Evolutionary conservation across 2,329 filamentous ascomycete genomes (phyloP).

Genomic region (Endothia cerciana): DNA sequence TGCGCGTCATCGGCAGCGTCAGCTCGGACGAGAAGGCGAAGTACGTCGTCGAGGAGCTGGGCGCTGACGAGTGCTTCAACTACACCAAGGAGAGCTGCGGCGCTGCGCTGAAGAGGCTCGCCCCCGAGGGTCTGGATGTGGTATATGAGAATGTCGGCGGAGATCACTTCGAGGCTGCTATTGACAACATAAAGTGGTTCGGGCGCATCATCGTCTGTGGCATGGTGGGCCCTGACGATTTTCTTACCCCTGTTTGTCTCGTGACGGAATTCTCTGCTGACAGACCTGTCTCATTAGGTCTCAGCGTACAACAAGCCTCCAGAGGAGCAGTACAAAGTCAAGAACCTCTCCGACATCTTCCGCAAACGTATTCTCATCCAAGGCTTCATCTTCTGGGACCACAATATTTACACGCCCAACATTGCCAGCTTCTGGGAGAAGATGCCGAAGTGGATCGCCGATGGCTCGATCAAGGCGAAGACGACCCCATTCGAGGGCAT

Average conservation of each 20-base stretch:
- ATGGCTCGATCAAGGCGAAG: constrained; percentile 66
- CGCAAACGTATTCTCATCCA: constrained; percentile 65
- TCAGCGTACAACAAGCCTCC: constrained; percentile 66
- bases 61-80: constrained; percentile 77
- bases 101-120: constrained; percentile 67
- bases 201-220: constrained; percentile 67
- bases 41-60: constrained; percentile 70
- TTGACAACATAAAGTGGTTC: constrained; percentile 64
- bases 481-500: constrained; percentile 66
- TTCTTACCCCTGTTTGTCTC: neutral
- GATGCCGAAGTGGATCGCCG: constrained; percentile 69
- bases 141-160: constrained; percentile 84
- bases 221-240: constrained; percentile 60
- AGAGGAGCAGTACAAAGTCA: constrained; percentile 61
- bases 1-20: constrained; percentile 75
- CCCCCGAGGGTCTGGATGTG: constrained; percentile 75
- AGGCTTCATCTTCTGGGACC: constrained; percentile 64
- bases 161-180: constrained; percentile 63
- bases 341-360: constrained; percentile 63
- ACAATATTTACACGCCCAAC: constrained; percentile 64
- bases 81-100: constrained; percentile 75
- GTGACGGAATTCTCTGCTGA: neutral
- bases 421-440: constrained; percentile 65
- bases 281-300: constrained; percentile 39
- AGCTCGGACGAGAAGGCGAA: constrained; percentile 77